Conservation (phyloP, 805 yeast genomes). For the Myxozyma sirexii region DNA sequence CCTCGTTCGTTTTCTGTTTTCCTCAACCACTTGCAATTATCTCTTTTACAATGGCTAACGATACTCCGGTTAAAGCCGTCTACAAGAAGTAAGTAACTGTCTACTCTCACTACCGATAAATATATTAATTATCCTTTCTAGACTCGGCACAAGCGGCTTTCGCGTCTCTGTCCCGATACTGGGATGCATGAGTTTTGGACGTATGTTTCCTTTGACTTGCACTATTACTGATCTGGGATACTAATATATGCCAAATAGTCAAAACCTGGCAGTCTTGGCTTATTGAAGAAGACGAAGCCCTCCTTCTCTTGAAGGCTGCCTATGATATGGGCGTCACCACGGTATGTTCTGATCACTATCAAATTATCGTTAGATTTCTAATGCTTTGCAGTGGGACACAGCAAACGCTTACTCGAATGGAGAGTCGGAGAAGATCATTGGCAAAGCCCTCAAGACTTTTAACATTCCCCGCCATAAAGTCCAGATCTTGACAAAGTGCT, state of each 20-base stretch:
- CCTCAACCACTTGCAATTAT: no score
- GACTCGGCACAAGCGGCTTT: constrained; percentile 21
- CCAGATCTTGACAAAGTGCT: constrained; percentile 55
- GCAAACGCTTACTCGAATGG: constrained; percentile 51
- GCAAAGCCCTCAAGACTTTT: constrained; percentile 55
- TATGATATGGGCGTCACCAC: constrained; percentile 48
- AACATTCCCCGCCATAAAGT: constrained; percentile 55
- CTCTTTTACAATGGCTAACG: no score
- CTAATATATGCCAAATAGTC: background rate
- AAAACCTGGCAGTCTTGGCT: constrained; percentile 16
- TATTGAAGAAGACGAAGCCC: constrained; percentile 8
- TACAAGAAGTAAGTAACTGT: constrained; percentile 2
- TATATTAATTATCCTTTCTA: background rate
- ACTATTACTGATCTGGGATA: no score
- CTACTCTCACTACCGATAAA: background rate
- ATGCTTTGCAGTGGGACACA: constrained; percentile 42
- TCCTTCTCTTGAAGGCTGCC: constrained; percentile 10
- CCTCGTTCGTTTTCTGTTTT: no score
- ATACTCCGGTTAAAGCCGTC: constrained; percentile 2
- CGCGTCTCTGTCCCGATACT: constrained; percentile 22
- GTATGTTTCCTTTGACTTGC: background rate
- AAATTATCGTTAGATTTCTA: background rate
- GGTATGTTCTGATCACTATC: background rate
- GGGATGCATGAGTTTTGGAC: constrained; percentile 28
- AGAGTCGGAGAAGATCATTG: constrained; percentile 48